Evolutionary conservation across 2,329 filamentous ascomycete genomes (phyloP).

Genomic region (Dothideomycetes sp.): DNA sequence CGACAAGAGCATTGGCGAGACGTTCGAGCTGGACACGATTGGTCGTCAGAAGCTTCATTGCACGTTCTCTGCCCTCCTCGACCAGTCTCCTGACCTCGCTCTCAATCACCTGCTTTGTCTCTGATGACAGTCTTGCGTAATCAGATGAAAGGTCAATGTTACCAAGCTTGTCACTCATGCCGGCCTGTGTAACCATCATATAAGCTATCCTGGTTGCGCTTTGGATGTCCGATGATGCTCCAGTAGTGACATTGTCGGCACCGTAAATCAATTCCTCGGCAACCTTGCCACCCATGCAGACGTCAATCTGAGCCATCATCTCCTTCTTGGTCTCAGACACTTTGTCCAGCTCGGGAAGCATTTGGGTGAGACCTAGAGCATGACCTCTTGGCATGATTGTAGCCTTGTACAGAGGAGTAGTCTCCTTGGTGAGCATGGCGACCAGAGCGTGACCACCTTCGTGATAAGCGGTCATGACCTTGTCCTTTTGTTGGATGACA

Average conservation of each 20-base stretch:
- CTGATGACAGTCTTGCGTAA: slow-evolving; percentile 70
- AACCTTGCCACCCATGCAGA: slow-evolving; percentile 75
- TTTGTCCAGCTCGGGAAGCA: slow-evolving; percentile 83
- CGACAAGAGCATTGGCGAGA: slow-evolving; percentile 76
- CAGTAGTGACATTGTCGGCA: slow-evolving; percentile 80
- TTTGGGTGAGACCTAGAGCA: slow-evolving; percentile 75
- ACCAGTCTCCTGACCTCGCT: slow-evolving; percentile 75
- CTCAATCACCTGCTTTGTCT: slow-evolving; percentile 81
- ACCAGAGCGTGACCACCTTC: slow-evolving; percentile 94
- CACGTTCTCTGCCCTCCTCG: slow-evolving; percentile 69
- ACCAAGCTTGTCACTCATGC: slow-evolving; percentile 80
- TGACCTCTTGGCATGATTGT: slow-evolving; percentile 89
- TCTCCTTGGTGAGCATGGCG: slow-evolving; percentile 66
- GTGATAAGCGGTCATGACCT: slow-evolving; percentile 89
- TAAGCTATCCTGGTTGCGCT: slow-evolving; percentile 73
- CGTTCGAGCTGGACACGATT: slow-evolving; percentile 79
- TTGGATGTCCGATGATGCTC: slow-evolving; percentile 73
- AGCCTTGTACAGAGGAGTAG: slow-evolving; percentile 83
- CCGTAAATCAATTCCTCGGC: slow-evolving; percentile 89
- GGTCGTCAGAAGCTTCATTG: slow-evolving; percentile 56
- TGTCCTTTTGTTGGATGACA: slow-evolving; percentile 86
- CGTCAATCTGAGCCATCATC: slow-evolving; percentile 68
- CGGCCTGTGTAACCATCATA: slow-evolving; percentile 75
- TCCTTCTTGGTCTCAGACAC: slow-evolving; percentile 81
- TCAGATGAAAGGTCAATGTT: slow-evolving; percentile 79